Base-by-base conservation (phyloP, 345 rosid species). In the Citrus trifoliata region DNA sequence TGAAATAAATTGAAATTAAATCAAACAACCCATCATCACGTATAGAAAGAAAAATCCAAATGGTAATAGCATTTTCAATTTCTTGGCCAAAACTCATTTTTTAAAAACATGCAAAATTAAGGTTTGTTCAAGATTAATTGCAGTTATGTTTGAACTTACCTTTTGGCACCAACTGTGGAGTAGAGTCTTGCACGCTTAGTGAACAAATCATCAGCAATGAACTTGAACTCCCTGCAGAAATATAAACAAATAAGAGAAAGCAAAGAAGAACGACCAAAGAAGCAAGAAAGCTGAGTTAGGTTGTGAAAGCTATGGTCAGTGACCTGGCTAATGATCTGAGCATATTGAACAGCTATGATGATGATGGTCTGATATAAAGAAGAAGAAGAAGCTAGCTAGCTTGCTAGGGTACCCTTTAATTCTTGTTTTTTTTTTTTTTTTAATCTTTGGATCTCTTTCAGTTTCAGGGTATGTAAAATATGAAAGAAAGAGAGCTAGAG, bases 241-340 rank as follows among this genome's bases (percentile, higher is more conserved):
- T 0, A 37, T 8, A 13, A 6, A 6, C 3, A 33, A 65, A 18
- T 37, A 18, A 65, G 19, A 64, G 68, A 16, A 28, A 7, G 21
- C 19, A 7, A 53, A 16, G 58, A 13, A 46, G 51, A 46, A 46
- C 33, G 33, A 32, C 16, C 51, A 13, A 46, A 46, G 51, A 46
- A 46, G 18, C 51, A 46, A 46, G 33, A 27, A 25, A 27, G 73
- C 35, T 28, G 73, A 48, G 38, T 7, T 24, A 14, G 53, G 51
- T 3, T 48, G 38, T 1, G 24, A 14, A 35, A 13, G 27, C 2
- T 12, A 46, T 46, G 18, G 2, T 1, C 6, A 1, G 62, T 9
- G 21, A 80, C 80, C 80, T 76, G 73, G 53, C 28, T 37, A 76
- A 27, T 58, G 79, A 55, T 70, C 76, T 65, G 35, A 76, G 30